These are phyloP conservation scores for Fusarium paranaense DNA, from an alignment of 2,329 filamentous ascomycete genomes.

Conservation along the genomic window DNA sequence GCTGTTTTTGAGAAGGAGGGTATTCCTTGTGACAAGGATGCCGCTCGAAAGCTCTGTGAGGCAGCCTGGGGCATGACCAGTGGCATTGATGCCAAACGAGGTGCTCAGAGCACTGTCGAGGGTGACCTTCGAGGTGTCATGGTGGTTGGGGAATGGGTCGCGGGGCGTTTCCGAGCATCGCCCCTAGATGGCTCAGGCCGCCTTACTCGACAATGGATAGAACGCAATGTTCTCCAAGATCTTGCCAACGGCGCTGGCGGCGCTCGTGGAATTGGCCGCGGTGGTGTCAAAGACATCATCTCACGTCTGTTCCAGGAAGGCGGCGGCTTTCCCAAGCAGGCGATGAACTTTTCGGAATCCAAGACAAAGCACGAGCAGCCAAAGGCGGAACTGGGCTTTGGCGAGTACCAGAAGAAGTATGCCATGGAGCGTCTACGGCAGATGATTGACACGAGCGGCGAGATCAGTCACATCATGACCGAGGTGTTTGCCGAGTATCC, in stretches of 20 bases:
- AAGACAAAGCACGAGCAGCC: slow-evolving; percentile 66
- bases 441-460: slow-evolving; percentile 83
- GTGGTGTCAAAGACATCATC: slow-evolving; percentile 79
- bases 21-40: slow-evolving; percentile 88
- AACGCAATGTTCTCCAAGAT: slow-evolving; percentile 76
- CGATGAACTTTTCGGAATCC: slow-evolving; percentile 53
- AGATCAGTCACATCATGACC: slow-evolving; percentile 80
- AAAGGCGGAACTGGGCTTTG: slow-evolving; percentile 73
- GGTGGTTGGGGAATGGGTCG: slow-evolving; percentile 90
- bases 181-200: slow-evolving; percentile 54
- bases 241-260: slow-evolving; percentile 78
- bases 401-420: slow-evolving; percentile 77
- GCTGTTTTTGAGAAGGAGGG: slow-evolving; percentile 89
- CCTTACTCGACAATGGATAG: slow-evolving; percentile 82
- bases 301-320: slow-evolving; percentile 83
- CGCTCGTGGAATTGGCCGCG: slow-evolving; percentile 77
- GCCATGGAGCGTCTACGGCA: slow-evolving; percentile 78
- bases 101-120: slow-evolving; percentile 75
- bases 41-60: slow-evolving; percentile 85
- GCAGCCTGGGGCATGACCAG: slow-evolving; percentile 83
- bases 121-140: slow-evolving; percentile 85
- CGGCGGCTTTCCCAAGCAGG: slow-evolving; percentile 77
- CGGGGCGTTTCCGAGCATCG: slow-evolving; percentile 72
- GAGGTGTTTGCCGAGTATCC: slow-evolving; percentile 92
- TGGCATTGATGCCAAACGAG: slow-evolving; percentile 75